Base-by-base conservation (phyloP, 1,284 basidiomycete genomes). In the Ustilago loliicola region DNA sequence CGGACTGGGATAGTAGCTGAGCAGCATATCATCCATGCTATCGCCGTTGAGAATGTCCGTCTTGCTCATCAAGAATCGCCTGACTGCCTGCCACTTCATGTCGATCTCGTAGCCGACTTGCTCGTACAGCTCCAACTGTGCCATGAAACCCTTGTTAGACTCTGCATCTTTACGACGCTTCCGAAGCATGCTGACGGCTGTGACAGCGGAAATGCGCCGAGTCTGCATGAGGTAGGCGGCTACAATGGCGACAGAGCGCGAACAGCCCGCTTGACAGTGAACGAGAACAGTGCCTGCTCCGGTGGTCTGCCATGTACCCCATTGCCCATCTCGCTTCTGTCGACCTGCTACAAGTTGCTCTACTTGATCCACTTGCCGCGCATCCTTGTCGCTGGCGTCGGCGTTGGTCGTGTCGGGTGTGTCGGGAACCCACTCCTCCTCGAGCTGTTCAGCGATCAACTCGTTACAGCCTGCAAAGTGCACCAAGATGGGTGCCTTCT, bases 251-350 rank as follows among this genome's bases (percentile, higher is more conserved):
- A 80, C 80, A 23, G 86, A 86, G 3, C 87, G 77, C 10, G 85
- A 84, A 15, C 86, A 80, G 10, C 87, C 87, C 0, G 87, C 87
- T 60, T 87, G 87, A 54, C 87, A 87, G 60, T 87, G 87, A 1
- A 88, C 86, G 17, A 87, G 80, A 0, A 88, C 85, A 25, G 80
- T 82, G 4, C 85, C 80, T 0, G 70, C 61, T 11, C 79, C 76
- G 0, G 56, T 73, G 1, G 80, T 73, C 48, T 72, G 69, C 82
- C 82, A 84, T 9, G 59, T 65, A 3, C 81, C 82, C 64, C 69
- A 77, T 27, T 30, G 48, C 9, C 77, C 68, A 13, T 67, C 23
- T 19, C 72, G 65, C 45, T 70, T 72, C 36, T 79, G 77, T 58
- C 69, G 66, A 1, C 73, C 77, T 55, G 69, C 69, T 0, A 73